Percentiles rank a stretch among this genome's conserved stretches.
These are phyloP conservation scores for Penicillium verhagenii DNA, from an alignment of 495 filamentous ascomycete species.

Conservation along the genomic window DNA sequence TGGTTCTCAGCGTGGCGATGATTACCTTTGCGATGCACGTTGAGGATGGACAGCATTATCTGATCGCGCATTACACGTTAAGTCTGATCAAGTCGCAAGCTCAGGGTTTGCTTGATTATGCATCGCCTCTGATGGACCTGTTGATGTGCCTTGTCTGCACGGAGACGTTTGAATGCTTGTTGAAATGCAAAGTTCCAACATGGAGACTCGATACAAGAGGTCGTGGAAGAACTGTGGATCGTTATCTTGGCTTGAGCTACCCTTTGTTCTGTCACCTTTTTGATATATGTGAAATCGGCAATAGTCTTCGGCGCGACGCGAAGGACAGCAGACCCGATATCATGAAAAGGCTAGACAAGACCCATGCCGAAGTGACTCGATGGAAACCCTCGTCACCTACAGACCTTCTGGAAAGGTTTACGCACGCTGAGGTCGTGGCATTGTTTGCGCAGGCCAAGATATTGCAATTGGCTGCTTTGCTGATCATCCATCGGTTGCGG, in stretches of 20 bases:
- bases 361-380: conserved; percentile 1
- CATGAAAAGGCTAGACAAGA: neutral
- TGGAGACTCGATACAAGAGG: conserved; percentile 6
- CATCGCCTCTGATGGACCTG: conserved; percentile 12
- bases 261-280: conserved; percentile 12
- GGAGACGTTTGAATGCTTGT: conserved; percentile 19
- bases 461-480: conserved; percentile 10
- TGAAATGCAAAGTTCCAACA: conserved; percentile 12
- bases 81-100: conserved; percentile 13
- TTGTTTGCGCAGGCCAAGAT: conserved; percentile 18
- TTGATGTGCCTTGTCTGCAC: conserved; percentile 22
- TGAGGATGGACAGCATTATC: conserved; percentile 13
- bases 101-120: neutral
- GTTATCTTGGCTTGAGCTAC: conserved; percentile 20
- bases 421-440: conserved; percentile 5
- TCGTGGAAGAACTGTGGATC: conserved; percentile 9
- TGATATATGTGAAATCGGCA: conserved; percentile 12
- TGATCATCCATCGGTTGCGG: conserved; percentile 17
- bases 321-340: neutral
- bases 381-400: conserved; percentile 11
- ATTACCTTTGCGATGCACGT: conserved; percentile 25
- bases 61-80: conserved; percentile 19
- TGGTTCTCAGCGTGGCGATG: conserved; percentile 18
- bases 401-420: conserved; percentile 13
- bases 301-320: neutral